Evolutionary conservation across 805 yeast genomes (phyloP), one percentile per base, ranked within the genome.

Genomic region (Pichia eremophila): DNA sequence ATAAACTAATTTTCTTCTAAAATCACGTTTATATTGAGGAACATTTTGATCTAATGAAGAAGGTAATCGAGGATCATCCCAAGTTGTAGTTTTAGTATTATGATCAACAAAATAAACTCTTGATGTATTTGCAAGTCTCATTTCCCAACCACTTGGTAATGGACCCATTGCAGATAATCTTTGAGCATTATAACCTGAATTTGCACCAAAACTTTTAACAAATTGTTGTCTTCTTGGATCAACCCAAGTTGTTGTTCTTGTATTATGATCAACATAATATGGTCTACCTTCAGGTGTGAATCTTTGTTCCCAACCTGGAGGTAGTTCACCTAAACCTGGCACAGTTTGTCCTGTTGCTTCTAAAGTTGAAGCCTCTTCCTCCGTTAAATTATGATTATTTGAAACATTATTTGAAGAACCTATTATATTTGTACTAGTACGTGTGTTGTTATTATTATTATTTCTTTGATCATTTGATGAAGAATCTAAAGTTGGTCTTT

Each of bases 211-310:
- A 52, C 95, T 88, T 65, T 97, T 84, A 58, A 93, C 93, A 67
- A 88, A 93, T 71, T 93, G 99, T 69, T 93, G 99, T 68, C 99
- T 81, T 69, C 99, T 80, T 55, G 99, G 99, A 67, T 93, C 99
- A 42, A 93, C 99, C 99, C 99, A 93, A 12, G 99, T 93, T 4
- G 99, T 93, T 1, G 99, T 93, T 66, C 99, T 79, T n/a, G 99
- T 93, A 67, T 93, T 93, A 70, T 93, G 99, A 67, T 93, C 99
- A 43, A 93, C 99, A 65, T 90, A 93, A 69, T 93, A 93, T 8
- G 98, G 95, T 64, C 99, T 80, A 38, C 99, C 99, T 68, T 93
- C 99, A 28, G 95, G 95, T 8, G 99, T 93, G 59, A 85, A 85
- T 54, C 99, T 75, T 70, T 91, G 98, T 69, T 93, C 99, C 99